Percentiles rank a stretch among this genome's conserved stretches.
phyloP scores from a whole-genome alignment of 2,329 filamentous ascomycete species.

The Ceratocystis harringtonii region DNA sequence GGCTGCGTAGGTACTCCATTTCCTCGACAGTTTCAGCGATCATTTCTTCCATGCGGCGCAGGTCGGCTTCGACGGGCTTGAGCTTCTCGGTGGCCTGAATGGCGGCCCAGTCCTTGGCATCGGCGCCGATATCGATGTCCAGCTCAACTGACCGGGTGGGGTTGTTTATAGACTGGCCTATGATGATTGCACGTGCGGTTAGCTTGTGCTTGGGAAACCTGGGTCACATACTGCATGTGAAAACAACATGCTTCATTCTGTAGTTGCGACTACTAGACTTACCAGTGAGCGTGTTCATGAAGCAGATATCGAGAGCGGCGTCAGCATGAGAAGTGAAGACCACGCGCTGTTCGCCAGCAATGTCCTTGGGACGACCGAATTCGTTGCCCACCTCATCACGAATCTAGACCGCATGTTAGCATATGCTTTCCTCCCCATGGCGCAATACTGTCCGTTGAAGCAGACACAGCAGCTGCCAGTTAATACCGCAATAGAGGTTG shows the following conservation, averaged over 20 bases:
- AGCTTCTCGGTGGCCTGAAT: slow-evolving; percentile 96
- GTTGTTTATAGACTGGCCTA: slow-evolving; percentile 27
- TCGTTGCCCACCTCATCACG: slow-evolving; percentile 91
- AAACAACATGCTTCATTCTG: too few relatives aligned
- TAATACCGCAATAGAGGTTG: neutral
- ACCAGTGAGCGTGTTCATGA: slow-evolving; percentile 69
- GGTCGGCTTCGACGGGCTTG: slow-evolving; percentile 88
- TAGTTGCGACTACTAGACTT: slow-evolving; percentile 24
- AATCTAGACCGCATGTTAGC: slow-evolving; percentile 44
- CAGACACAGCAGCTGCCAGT: neutral
- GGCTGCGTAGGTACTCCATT: slow-evolving; percentile 84
- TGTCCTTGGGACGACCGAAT: slow-evolving; percentile 80
- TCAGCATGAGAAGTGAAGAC: slow-evolving; percentile 89
- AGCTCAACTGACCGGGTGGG: slow-evolving; percentile 66
- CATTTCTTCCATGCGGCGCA: slow-evolving; percentile 83
- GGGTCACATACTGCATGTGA: neutral
- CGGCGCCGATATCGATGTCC: slow-evolving; percentile 89
- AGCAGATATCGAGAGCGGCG: slow-evolving; percentile 90
- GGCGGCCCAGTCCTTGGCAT: slow-evolving; percentile 94
- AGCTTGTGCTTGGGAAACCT: neutral
- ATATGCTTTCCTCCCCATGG: neutral
- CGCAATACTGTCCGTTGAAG: neutral
- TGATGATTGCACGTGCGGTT: neutral
- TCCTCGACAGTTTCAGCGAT: slow-evolving; percentile 76
- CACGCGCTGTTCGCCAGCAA: slow-evolving; percentile 80